A percentile compares a stretch with the other conserved stretches of the same genome.
These are phyloP conservation scores for Aspergillus floridensis DNA, from an alignment of 2,329 filamentous ascomycete genomes.

Conservation along the genomic window DNA sequence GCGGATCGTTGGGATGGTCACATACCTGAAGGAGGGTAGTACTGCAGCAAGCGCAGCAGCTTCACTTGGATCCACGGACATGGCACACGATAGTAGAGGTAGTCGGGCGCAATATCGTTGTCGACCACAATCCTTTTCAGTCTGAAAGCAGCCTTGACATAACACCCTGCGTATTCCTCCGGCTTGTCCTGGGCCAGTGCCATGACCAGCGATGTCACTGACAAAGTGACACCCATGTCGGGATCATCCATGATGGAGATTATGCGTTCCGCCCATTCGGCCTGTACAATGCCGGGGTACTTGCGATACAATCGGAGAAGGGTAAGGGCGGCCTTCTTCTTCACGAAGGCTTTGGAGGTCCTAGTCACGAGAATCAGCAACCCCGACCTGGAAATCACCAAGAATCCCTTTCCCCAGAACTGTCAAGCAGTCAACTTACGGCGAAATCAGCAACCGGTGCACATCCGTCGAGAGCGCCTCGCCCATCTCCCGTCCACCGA, in stretches of 20 bases:
- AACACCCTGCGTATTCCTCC: constrained; percentile 92
- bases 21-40: constrained; percentile 88
- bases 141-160: constrained; percentile 86
- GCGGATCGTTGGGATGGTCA: constrained; percentile 15
- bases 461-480: constrained; percentile 90
- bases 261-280: constrained; percentile 96
- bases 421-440: constrained; percentile 57
- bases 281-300: constrained; percentile 86
- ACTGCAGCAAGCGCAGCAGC: constrained; percentile 84
- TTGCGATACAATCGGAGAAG: constrained; percentile 92
- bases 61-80: constrained; percentile 99
- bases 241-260: constrained; percentile 98
- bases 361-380: constrained; percentile 41
- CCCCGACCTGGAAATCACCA: background rate
- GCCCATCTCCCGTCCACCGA: constrained; percentile 94
- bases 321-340: constrained; percentile 97
- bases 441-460: constrained; percentile 88
- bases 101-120: constrained; percentile 83
- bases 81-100: constrained; percentile 98
- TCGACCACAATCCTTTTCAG: constrained; percentile 89
- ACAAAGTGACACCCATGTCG: constrained; percentile 90
- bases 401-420: background rate
- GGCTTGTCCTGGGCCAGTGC: constrained; percentile 87
- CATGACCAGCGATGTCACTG: constrained; percentile 94
- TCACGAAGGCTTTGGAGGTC: constrained; percentile 93